Evolutionary conservation across 78 protist genomes (phyloP).

Genomic region (Dictyostelium firmibasis): DNA sequence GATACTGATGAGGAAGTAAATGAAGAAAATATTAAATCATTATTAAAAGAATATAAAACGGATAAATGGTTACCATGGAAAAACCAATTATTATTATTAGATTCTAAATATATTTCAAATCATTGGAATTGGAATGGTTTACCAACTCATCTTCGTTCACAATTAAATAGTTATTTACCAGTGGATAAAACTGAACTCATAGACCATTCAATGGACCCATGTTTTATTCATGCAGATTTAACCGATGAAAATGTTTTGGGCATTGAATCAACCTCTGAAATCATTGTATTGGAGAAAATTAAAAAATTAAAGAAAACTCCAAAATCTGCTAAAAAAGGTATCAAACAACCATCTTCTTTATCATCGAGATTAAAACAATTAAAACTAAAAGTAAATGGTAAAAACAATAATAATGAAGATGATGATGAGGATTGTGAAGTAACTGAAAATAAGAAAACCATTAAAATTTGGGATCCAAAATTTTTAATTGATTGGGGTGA

Average conservation of each 20-base stretch:
- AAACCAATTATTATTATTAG: neutral
- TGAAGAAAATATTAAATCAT: neutral
- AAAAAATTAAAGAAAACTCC: neutral
- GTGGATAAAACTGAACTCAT: neutral
- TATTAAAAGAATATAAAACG: neutral
- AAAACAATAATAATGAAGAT: neutral
- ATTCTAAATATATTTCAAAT: neutral
- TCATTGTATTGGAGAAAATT: neutral
- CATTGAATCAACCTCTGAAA: neutral
- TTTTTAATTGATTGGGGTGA: conserved; percentile 74
- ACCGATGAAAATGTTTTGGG: conserved; percentile 71
- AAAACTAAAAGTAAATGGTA: neutral
- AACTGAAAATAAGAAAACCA: neutral
- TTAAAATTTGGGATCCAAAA: conserved; percentile 32
- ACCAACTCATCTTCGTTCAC: conserved; percentile 15
- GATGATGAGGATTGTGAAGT: neutral
- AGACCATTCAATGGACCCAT: conserved; percentile 26
- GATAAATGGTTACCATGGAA: conserved; percentile 55
- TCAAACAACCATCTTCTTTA: neutral
- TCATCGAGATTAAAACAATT: neutral
- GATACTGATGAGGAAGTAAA: neutral
- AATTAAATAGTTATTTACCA: conserved; percentile 8
- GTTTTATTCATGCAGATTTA: conserved; percentile 58
- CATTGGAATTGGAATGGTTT: conserved; percentile 78
- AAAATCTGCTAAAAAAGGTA: conserved; percentile 2